These are phyloP conservation scores for Moesziomyces parantarcticus DNA, from an alignment of 1,284 basidiomycete species.

Conservation along the genomic window DNA sequence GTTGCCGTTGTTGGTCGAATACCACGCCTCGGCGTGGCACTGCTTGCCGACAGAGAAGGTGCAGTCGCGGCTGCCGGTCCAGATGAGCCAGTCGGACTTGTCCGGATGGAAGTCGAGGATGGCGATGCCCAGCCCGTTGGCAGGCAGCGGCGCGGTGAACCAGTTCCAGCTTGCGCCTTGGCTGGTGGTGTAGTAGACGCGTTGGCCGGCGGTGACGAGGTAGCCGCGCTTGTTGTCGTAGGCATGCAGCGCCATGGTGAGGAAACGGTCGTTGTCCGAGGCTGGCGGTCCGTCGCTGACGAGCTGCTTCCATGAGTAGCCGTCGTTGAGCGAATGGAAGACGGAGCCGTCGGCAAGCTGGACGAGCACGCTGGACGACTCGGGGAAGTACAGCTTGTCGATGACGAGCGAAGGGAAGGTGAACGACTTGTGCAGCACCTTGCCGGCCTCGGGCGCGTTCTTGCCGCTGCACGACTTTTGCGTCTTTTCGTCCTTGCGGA, in stretches of 20 bases:
- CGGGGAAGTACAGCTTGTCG: conserved; percentile 83
- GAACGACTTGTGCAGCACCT: conserved; percentile 70
- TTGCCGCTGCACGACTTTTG: conserved; percentile 78
- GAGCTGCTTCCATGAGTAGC: conserved; percentile 83
- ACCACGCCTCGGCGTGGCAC: conserved; percentile 62
- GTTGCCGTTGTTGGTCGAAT: conserved; percentile 73
- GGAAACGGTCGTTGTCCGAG: conserved; percentile 42
- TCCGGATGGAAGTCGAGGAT: conserved; percentile 88
- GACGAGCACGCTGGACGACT: conserved; percentile 80
- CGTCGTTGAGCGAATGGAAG: conserved; percentile 95
- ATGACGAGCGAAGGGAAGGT: conserved; percentile 78
- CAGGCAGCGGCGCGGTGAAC: conserved; percentile 75
- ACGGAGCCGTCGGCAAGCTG: conserved; percentile 80
- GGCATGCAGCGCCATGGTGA: conserved; percentile 86
- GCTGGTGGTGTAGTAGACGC: conserved; percentile 82
- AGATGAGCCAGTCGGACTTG: conserved; percentile 85
- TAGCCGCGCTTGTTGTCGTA: conserved; percentile 85
- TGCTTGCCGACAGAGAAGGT: conserved; percentile 59
- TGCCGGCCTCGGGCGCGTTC: conserved; percentile 67
- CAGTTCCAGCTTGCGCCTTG: conserved; percentile 80
- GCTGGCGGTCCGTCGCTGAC: conserved; percentile 69
- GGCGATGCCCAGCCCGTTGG: conserved; percentile 82
- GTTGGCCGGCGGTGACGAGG: conserved; percentile 79
- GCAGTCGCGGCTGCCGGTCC: conserved; percentile 83
- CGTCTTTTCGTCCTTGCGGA: conserved; percentile 77